Evolutionary conservation across 2,329 filamentous ascomycete species (phyloP).

Genomic region (Trichophyton schoenleinii): DNA sequence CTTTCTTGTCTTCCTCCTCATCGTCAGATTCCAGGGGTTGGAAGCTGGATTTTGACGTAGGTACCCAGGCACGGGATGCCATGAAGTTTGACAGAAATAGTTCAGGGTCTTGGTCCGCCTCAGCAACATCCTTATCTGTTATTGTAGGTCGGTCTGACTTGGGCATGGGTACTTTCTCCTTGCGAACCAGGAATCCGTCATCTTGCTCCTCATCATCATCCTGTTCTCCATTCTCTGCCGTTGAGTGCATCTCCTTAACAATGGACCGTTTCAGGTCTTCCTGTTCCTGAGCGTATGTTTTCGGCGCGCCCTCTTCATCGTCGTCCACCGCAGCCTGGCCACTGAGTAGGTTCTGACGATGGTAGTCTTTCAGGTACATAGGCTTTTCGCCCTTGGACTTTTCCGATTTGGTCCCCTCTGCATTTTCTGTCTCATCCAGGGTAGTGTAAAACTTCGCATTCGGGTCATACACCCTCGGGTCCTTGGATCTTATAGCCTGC

Average conservation of each 20-base stretch:
- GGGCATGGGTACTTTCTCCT: slow-evolving; percentile 42
- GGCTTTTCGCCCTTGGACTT: slow-evolving; percentile 63
- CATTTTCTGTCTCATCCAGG: slow-evolving; percentile 41
- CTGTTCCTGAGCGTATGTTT: slow-evolving; percentile 81
- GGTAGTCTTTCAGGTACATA: slow-evolving; percentile 78
- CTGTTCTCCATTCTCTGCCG: slow-evolving; percentile 33
- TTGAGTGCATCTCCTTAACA: slow-evolving; percentile 65
- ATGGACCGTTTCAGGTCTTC: slow-evolving; percentile 66
- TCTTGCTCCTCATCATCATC: slow-evolving; percentile 39
- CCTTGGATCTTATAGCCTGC: slow-evolving; percentile 76
- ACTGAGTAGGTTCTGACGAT: slow-evolving; percentile 73
- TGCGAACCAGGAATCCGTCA: slow-evolving; percentile 58
- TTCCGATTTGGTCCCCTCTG: slow-evolving; percentile 13
- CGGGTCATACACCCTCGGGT: slow-evolving; percentile 79
- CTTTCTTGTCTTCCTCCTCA: slow-evolving; percentile 57
- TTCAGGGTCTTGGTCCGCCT: slow-evolving; percentile 80
- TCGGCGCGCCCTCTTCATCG: slow-evolving; percentile 37
- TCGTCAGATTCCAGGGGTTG: slow-evolving; percentile 88
- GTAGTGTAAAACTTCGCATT: slow-evolving; percentile 64
- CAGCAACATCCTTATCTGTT: slow-evolving; percentile 53
- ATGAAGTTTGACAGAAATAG: slow-evolving; percentile 92
- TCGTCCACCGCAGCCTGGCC: slow-evolving; percentile 55
- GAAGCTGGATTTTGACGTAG: slow-evolving; percentile 52
- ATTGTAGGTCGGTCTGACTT: slow-evolving; percentile 29
- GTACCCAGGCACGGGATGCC: slow-evolving; percentile 79